These are phyloP conservation scores for Aurifilum marmelostoma DNA, from an alignment of 2,329 filamentous ascomycete species.

Conservation along the genomic window DNA sequence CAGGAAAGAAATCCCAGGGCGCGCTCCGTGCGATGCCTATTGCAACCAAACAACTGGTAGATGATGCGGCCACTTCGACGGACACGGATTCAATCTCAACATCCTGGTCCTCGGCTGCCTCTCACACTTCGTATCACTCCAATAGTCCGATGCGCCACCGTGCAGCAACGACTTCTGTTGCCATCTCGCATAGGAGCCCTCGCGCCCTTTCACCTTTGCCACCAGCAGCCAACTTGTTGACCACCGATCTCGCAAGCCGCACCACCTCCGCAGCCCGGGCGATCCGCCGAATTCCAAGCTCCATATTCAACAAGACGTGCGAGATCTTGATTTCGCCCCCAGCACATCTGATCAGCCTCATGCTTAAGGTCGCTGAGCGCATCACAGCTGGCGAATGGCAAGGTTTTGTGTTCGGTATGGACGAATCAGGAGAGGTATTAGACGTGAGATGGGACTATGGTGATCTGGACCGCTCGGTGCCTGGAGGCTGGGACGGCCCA, in stretches of 20 bases:
- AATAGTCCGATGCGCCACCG: conserved; percentile 52
- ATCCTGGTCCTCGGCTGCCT: conserved; percentile 31
- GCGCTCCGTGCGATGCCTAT: background rate
- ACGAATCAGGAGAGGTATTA: conserved; percentile 56
- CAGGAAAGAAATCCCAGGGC: background rate
- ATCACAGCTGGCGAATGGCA: conserved; percentile 69
- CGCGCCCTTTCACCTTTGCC: conserved; percentile 70
- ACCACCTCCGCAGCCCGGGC: conserved; percentile 47
- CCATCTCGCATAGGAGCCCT: conserved; percentile 46
- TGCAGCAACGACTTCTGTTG: conserved; percentile 52
- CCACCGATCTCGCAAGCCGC: conserved; percentile 34
- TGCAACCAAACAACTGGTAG: background rate
- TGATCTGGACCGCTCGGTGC: conserved; percentile 48
- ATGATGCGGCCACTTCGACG: conserved; percentile 23
- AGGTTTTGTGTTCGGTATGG: conserved; percentile 59
- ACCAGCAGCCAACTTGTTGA: conserved; percentile 67
- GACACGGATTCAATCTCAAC: conserved; percentile 33
- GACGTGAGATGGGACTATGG: conserved; percentile 65
- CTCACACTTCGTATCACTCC: conserved; percentile 18
- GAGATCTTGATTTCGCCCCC: conserved; percentile 81
- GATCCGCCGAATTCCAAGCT: conserved; percentile 58
- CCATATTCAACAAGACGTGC: conserved; percentile 76
- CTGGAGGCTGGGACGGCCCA: conserved; percentile 54
- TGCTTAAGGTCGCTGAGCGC: conserved; percentile 78
- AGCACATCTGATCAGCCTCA: conserved; percentile 73